Evolutionary conservation across 208 protist genomes (phyloP), one percentile per base, ranked within the genome.

Genomic region (Acanthamoeba sp.): DNA sequence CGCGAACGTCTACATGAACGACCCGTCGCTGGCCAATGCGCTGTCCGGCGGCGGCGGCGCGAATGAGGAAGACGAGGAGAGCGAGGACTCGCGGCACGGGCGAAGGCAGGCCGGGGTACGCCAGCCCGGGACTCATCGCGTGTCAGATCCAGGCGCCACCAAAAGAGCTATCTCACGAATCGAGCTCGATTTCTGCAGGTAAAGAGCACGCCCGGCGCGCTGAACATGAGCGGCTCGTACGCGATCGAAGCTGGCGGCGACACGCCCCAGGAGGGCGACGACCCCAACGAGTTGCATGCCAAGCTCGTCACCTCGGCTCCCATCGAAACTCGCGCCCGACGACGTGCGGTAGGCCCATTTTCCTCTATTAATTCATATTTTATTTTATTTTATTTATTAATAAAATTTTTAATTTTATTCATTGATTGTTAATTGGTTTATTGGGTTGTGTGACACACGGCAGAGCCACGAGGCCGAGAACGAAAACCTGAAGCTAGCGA

Each of bases 281-380:
- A 59, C 18, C 55, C 2, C 18, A 27, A 22, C 55, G 55, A 4
- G 16, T 27, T 76, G 66, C 18, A 38, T 7, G 18, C 66, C 7
- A 76, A 76, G 34, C 66, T 76, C 34, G 27, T 27, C 34, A 76
- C 66, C 27, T 76, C 66, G 27, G 66, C 66, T n/a, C 66, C 66
- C 66, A 76, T 76, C 66, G 34, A 76, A 40, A 40, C 66, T 5
- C 66, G 66, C 2, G 18, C 59, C 59, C 59, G 27, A 24, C 3
- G 55, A 22, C 55, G 55, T 5, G 55, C 9, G 55, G 55, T 59
- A 59, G 10, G 55, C 22, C 55, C 6, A 2, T 24, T 24, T 2
- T 18, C 3, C 22, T 59, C 6, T 18, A 27, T n/a, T 59, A 27
- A 59, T 4, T 55, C 48, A 55, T n/a, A n/a, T n/a, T 59, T 59